Base-by-base conservation (phyloP, 768 basidiomycete species). In the Kwoniella sp. region DNA sequence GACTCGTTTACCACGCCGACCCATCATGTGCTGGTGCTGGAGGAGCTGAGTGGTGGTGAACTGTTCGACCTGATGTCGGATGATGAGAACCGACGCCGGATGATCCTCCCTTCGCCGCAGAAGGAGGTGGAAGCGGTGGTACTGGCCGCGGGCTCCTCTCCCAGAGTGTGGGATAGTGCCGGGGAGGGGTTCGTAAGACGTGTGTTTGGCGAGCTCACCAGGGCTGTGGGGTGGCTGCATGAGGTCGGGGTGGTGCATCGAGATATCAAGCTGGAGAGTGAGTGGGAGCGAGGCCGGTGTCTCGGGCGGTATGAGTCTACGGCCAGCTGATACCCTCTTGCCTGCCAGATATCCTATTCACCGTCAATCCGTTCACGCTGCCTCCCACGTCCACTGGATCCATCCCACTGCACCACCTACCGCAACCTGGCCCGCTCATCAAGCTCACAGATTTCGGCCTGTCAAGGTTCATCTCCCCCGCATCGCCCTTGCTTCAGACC, bases 371-470 rank as follows among this genome's bases (percentile, higher is more conserved):
- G 1, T 79, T 77, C 68, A 59, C 56, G 12, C 53, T 49, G 27
- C 61, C 39, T 39, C 62, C 45, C 60, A 73, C 59, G 56, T 2
- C 74, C 75, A 10, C 55, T 73, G 1, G 43, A 40, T 45, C 57
- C 19, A 59, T 70, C 36, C 58, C 60, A 8, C 55, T 67, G 12
- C 36, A 65, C 10, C 37, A 46, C 14, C 60, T 77, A 3, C 39
- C 67, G 3, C 71, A 79, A 1, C 76, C 81, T 0, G 59, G 77
- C 0, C 83, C 87, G 1, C 78, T 90, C 5, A 77, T 91, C 74
- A 89, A 89, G 68, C 78, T 91, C 8, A 86, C 86, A 36, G 89
- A 93, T 69, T 93, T 91, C 65, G 89, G 89, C 6, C 81, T 93
- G n/a, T 83, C 88, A 14, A 80, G 88, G 23, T 89, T 89, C 73